Evolutionary conservation across 2,329 filamentous ascomycete species (phyloP).

Genomic region (Paraphaeosphaeria sporulosa): DNA sequence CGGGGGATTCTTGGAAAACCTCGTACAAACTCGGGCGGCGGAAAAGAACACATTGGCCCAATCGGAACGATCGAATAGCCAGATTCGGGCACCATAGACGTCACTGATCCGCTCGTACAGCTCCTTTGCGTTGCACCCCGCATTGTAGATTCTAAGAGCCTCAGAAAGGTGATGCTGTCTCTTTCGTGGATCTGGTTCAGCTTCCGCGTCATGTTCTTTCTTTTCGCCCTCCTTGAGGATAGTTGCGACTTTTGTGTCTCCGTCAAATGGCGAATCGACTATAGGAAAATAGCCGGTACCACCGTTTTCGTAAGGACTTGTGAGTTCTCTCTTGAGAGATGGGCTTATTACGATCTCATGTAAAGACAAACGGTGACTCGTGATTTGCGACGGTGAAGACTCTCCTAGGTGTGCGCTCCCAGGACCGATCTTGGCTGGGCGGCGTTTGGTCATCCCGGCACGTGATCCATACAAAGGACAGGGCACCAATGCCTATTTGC

Average conservation of each 20-base stretch:
- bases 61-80: conserved; percentile 17
- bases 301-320: background rate
- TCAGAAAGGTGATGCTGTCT: conserved; percentile 4
- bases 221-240: conserved; percentile 12
- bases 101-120: conserved; percentile 17
- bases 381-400: background rate
- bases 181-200: background rate
- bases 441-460: background rate
- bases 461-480: background rate
- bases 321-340: background rate
- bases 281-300: background rate
- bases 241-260: conserved; percentile 2
- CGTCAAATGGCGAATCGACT: background rate
- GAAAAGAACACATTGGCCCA: conserved; percentile 22
- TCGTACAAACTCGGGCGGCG: conserved; percentile 18
- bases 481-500: background rate
- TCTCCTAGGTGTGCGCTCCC: background rate
- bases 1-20: conserved; percentile 5
- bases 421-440: background rate
- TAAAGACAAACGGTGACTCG: background rate
- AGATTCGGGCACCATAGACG: background rate
- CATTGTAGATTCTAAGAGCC: conserved; percentile 16
- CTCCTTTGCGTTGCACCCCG: conserved; percentile 16
- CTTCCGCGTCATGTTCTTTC: conserved; percentile 6
- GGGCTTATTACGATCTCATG: background rate